Percentiles rank a stretch among this genome's conserved stretches.
These are phyloP conservation scores for Verticillium longisporum DNA, from an alignment of 2,329 filamentous ascomycete species.

Conservation along the genomic window DNA sequence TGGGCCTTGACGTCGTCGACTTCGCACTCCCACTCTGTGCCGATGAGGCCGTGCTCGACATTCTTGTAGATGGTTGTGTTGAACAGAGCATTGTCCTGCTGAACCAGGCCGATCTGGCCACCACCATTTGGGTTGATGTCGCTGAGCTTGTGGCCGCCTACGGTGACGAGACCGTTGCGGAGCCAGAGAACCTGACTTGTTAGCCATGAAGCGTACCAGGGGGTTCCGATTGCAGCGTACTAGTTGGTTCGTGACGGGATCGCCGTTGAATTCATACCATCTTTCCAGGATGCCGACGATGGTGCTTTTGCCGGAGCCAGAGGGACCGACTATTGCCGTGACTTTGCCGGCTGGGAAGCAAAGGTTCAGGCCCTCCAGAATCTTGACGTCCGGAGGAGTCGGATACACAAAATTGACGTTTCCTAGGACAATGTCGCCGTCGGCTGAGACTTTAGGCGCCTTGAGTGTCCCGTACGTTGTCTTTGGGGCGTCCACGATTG, in stretches of 20 bases:
- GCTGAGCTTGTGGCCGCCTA: slow-evolving; percentile 11
- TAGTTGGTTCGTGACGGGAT: slow-evolving; percentile 1
- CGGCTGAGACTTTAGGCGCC: slow-evolving; percentile 11
- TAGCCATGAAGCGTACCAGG: background rate
- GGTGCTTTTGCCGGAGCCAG: slow-evolving; percentile 37
- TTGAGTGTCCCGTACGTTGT: slow-evolving; percentile 14
- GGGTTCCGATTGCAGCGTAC: background rate
- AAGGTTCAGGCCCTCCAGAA: slow-evolving; percentile 24
- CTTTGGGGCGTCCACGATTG: slow-evolving; percentile 19
- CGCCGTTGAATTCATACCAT: slow-evolving; percentile 23
- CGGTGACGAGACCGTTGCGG: slow-evolving; percentile 6
- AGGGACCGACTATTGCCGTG: slow-evolving; percentile 34
- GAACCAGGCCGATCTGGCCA: slow-evolving; percentile 42
- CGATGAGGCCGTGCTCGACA: slow-evolving; percentile 35
- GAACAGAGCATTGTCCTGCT: slow-evolving; percentile 50
- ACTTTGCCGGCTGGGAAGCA: slow-evolving; percentile 13
- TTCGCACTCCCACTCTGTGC: slow-evolving; percentile 27
- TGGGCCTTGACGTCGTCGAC: slow-evolving; percentile 29
- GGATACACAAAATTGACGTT: slow-evolving; percentile 19
- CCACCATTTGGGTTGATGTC: slow-evolving; percentile 28
- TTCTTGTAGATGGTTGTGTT: slow-evolving; percentile 45
- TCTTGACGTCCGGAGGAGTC: slow-evolving; percentile 20
- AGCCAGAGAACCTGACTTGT: background rate
- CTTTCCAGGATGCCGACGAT: slow-evolving; percentile 32
- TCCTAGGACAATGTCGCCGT: slow-evolving; percentile 11